These are phyloP conservation scores for Alternaria atra DNA, from an alignment of 2,329 filamentous ascomycete genomes.

Conservation along the genomic window DNA sequence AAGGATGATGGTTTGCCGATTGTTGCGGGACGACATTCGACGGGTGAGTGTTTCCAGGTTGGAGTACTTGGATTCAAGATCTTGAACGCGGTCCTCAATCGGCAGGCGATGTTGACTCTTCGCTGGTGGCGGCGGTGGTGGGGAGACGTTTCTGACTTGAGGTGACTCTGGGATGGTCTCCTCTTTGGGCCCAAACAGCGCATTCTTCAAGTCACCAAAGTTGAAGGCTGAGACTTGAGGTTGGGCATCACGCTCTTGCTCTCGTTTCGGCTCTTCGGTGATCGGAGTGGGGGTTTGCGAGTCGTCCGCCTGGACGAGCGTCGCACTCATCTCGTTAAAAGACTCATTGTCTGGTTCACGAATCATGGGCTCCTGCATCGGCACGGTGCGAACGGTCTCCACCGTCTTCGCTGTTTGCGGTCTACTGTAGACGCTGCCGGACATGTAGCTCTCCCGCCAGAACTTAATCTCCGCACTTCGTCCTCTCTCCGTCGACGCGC, in stretches of 20 bases:
- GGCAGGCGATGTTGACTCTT: constrained; percentile 33
- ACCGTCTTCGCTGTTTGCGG: constrained; percentile 46
- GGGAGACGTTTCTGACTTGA: constrained; percentile 21
- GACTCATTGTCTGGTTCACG: constrained; percentile 28
- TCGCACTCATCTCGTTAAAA: constrained; percentile 35
- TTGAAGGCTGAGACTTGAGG: constrained; percentile 47
- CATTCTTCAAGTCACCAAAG: constrained; percentile 46
- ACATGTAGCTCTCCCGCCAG: constrained; percentile 48
- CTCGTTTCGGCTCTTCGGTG: constrained; percentile 5
- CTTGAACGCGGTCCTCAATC: constrained; percentile 47
- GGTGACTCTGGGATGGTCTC: constrained; percentile 19
- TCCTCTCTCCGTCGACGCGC: constrained; percentile 35
- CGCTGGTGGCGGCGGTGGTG: constrained; percentile 16
- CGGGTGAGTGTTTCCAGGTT: constrained; percentile 44
- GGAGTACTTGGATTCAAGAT: constrained; percentile 43
- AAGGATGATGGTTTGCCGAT: constrained; percentile 51
- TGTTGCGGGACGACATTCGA: constrained; percentile 45
- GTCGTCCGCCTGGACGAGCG: constrained; percentile 32
- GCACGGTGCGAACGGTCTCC: constrained; percentile 40
- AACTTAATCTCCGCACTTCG: constrained; percentile 49
- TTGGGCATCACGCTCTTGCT: constrained; percentile 8
- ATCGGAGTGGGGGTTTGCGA: constrained; percentile 21
- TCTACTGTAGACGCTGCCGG: constrained; percentile 46
- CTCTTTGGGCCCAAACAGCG: constrained; percentile 27
- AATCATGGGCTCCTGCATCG: constrained; percentile 31